Evolutionary conservation across 495 filamentous ascomycete species (phyloP).

Genomic region (Trichoderma gamsii): DNA sequence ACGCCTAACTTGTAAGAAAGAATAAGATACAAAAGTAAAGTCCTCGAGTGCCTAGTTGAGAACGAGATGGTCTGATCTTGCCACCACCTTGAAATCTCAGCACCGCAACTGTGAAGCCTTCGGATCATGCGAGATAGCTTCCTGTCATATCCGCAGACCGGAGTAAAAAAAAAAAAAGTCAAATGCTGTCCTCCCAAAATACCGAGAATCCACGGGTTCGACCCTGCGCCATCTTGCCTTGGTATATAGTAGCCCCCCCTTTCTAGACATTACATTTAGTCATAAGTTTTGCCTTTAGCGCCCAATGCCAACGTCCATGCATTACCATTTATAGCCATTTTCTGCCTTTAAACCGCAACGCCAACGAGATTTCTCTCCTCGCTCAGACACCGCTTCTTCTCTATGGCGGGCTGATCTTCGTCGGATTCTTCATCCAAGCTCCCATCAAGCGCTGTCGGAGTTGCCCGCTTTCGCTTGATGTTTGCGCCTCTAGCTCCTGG

Average conservation of each 20-base stretch:
- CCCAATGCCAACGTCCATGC: background rate
- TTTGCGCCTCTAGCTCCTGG: background rate
- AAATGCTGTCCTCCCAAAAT: background rate
- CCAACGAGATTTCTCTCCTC: background rate
- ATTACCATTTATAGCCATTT: background rate
- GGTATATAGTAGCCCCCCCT: background rate
- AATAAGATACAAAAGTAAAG: background rate
- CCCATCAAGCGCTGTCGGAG: constrained; percentile 26
- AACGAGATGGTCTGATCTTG: no score
- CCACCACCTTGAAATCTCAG: no score
- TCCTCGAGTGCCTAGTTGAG: no score
- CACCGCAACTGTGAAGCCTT: no score
- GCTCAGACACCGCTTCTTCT: constrained; percentile 11
- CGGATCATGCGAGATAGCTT: no score
- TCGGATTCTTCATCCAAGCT: constrained; percentile 31
- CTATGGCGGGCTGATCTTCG: constrained; percentile 22
- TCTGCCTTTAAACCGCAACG: constrained; percentile 2
- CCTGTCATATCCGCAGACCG: no score
- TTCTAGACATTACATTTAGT: background rate
- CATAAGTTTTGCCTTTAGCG: background rate
- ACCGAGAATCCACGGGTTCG: background rate
- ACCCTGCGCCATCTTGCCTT: background rate
- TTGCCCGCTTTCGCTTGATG: constrained; percentile 26
- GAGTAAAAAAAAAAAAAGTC: background rate
- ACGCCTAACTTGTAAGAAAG: background rate